Conservation (phyloP, 257 asterid genomes). For the Solanum pimpinellifolium region DNA sequence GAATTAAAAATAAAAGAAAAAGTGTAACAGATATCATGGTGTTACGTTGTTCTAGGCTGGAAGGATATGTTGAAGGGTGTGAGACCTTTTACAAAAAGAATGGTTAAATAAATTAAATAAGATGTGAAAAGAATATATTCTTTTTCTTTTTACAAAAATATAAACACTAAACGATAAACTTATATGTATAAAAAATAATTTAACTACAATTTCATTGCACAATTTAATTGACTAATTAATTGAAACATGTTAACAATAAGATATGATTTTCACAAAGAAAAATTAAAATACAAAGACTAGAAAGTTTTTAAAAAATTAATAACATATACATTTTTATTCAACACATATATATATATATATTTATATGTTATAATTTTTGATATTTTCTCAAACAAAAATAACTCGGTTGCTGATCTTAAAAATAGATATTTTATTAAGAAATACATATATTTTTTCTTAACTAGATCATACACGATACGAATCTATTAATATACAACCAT, state of each 20-base stretch:
- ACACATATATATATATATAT: neutral
- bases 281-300: neutral
- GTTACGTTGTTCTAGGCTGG: neutral
- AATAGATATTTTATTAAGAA: neutral
- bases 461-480: neutral
- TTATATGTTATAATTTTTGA: neutral
- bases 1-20: neutral
- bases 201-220: neutral
- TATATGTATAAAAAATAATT: no score
- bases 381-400: neutral
- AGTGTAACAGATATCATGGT: neutral
- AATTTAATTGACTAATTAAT: neutral
- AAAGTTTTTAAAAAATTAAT: neutral
- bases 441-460: neutral
- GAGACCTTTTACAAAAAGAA: neutral
- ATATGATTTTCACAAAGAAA: neutral
- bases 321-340: no score
- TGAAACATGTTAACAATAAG: neutral
- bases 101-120: neutral
- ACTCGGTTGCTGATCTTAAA: fast-evolving
- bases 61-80: neutral
- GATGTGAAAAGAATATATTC: neutral
- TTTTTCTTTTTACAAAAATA: neutral
- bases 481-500: neutral
- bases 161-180: neutral